Conservation (phyloP, 768 basidiomycete species). For the Sarcodon aspratus region DNA sequence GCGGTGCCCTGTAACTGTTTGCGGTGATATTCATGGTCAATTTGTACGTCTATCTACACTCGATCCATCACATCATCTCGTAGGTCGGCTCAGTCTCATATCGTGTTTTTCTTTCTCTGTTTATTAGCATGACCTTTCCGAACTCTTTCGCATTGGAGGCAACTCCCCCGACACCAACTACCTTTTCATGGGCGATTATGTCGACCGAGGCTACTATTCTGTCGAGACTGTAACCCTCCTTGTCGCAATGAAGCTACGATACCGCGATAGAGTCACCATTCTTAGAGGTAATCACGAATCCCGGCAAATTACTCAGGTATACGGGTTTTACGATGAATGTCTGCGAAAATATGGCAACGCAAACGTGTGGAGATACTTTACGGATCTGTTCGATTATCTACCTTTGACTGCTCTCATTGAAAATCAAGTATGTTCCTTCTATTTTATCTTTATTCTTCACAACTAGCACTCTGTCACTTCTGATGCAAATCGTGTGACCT, state of each 20-base stretch:
- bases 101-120: conserved; percentile 1
- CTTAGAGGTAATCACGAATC: conserved; percentile 98
- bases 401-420: conserved; percentile 97
- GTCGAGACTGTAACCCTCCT: conserved; percentile 98
- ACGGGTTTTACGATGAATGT: conserved; percentile 99
- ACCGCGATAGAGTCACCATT: conserved; percentile 96
- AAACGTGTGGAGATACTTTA: conserved; percentile 99
- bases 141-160: conserved; percentile 96
- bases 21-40: conserved; percentile 99
- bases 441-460: neutral
- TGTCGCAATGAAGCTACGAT: conserved; percentile 94
- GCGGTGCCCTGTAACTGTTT: conserved; percentile 96
- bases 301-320: conserved; percentile 99
- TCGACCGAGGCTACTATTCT: conserved; percentile 98
- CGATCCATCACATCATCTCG: conserved; percentile 1
- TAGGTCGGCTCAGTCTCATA: conserved; percentile 5
- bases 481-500: neutral
- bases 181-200: conserved; percentile 99
- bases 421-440: conserved; percentile 73
- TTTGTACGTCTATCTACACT: conserved; percentile 60
- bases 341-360: conserved; percentile 99
- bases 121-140: conserved; percentile 92
- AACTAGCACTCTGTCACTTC: conserved; percentile 2
- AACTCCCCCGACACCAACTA: conserved; percentile 99
- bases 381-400: conserved; percentile 96